These are phyloP conservation scores for Crucihimalaya himalaica DNA, from an alignment of 345 rosid genomes.

Conservation along the genomic window DNA sequence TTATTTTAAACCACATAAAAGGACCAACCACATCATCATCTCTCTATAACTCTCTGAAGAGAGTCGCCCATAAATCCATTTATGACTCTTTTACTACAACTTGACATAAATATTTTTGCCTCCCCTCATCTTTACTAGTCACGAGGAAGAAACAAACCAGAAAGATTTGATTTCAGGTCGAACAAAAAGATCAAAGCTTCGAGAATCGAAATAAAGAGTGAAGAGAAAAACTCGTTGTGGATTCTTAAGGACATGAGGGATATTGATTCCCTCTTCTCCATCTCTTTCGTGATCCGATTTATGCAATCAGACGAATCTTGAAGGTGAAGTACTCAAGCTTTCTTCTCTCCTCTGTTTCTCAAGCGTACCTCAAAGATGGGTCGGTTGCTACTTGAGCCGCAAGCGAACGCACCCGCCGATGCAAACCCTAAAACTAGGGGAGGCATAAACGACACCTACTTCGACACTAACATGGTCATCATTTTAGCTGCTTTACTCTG, in stretches of 20 bases:
- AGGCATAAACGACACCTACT: constrained; percentile 41
- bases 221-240: background rate
- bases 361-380: constrained; percentile 24
- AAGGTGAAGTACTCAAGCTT: constrained; percentile 13
- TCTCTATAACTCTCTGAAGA: constrained; percentile 25
- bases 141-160: constrained; percentile 24
- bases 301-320: constrained; percentile 18
- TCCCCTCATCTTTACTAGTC: constrained; percentile 29
- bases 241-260: constrained; percentile 8
- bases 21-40: constrained; percentile 33
- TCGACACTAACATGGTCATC: constrained; percentile 79
- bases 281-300: constrained; percentile 1
- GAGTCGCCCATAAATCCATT: constrained; percentile 29
- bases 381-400: constrained; percentile 30
- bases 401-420: constrained; percentile 23
- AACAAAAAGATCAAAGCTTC: constrained; percentile 7
- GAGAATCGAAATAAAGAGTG: background rate
- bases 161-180: constrained; percentile 16
- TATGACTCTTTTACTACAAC: constrained; percentile 24
- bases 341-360: constrained; percentile 16
- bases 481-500: constrained; percentile 70
- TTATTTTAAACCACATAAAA: background rate
- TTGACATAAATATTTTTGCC: background rate
- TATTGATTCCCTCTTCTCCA: constrained; percentile 4
- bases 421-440: constrained; percentile 29